Base-by-base conservation (phyloP, 352 stramenopile genomes). In the Pythium brachiatum region DNA sequence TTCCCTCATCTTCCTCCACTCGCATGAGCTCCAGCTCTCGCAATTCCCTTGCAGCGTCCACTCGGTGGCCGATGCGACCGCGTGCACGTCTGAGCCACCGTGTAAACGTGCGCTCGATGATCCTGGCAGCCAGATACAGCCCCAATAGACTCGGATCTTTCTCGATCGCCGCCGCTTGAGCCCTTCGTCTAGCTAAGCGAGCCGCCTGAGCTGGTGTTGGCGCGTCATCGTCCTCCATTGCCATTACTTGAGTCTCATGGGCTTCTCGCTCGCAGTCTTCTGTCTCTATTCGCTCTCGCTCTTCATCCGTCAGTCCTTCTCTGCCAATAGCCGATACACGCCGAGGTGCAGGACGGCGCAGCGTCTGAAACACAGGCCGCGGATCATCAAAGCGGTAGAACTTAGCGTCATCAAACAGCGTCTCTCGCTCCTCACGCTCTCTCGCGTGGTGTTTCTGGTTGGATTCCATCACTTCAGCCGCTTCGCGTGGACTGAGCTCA, bases 51-150 rank as follows among this genome's bases (percentile, higher is more conserved):
- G 38, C 20, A 6, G 5, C n/a, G 38, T 68, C 38, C 8, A 4
- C 55, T 60, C 43, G 21, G 4, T 32, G 25, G 18, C 67, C 23
- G 44, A 47, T 21, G 25, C 53, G 56, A 43, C 54, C 53, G 2
- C 60, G 52, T 13, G 25, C 38, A 8, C 18, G 21, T 1, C 29
- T 41, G 39, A 65, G 65, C 54, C 57, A 72, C 1, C 53, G 55
- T 25, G 69, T 39, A 18, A 67, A 66, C 12, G 58, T 52, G 4
- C 58, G 62, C 27, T 87, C 69, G 44, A 86, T 82, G 58, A 83
- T 72, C 8, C 48, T 38, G 11, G 72, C 71, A 46, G 74, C 72
- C 16, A 69, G 34, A 16, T 74, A 64, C 41, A 77, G 41, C 15
- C 57, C 60, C 12, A 77, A 16, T 9, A 52, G 38, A n/a, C 60